These are phyloP conservation scores for Starmerella sp. DNA, from an alignment of 805 yeast species.

Conservation along the genomic window DNA sequence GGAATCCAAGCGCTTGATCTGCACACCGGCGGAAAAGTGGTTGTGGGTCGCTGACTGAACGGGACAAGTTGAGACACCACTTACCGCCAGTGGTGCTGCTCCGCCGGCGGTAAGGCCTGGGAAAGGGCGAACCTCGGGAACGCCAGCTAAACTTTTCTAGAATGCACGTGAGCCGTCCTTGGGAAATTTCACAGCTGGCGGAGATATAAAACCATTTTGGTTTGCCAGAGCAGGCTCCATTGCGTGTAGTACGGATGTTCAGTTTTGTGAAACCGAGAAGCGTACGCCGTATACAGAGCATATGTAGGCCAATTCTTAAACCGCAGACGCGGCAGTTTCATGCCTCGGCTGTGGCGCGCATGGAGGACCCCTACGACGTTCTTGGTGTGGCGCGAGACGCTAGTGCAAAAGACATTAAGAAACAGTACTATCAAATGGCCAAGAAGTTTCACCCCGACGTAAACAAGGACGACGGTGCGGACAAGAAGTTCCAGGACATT, in stretches of 20 bases:
- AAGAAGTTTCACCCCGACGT: constrained; percentile 95
- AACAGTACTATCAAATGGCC: constrained; percentile 86
- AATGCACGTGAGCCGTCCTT: neutral
- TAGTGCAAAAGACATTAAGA: constrained; percentile 74
- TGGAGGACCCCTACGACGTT: constrained; percentile 68
- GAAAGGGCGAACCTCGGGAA: neutral
- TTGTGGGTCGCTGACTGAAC: too few species aligned
- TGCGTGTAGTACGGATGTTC: neutral
- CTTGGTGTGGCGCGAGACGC: constrained; percentile 70
- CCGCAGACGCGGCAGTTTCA: constrained; percentile 14
- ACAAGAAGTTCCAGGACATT: constrained; percentile 77
- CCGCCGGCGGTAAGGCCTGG: neutral
- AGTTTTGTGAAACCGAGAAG: neutral
- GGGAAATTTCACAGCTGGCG: constrained; percentile 4
- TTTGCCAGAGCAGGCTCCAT: neutral
- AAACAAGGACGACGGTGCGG: constrained; percentile 81
- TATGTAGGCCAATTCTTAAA: constrained; percentile 2
- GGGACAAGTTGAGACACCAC: too few species aligned
- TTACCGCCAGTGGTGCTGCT: too few species aligned
- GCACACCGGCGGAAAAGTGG: too few species aligned
- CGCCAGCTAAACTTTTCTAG: neutral
- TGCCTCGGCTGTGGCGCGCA: constrained; percentile 11
- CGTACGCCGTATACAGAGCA: neutral
- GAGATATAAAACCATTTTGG: neutral
- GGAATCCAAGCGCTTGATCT: too few species aligned